Base-by-base conservation (phyloP, 306 rosid species). In the Corylus heterophylla region DNA sequence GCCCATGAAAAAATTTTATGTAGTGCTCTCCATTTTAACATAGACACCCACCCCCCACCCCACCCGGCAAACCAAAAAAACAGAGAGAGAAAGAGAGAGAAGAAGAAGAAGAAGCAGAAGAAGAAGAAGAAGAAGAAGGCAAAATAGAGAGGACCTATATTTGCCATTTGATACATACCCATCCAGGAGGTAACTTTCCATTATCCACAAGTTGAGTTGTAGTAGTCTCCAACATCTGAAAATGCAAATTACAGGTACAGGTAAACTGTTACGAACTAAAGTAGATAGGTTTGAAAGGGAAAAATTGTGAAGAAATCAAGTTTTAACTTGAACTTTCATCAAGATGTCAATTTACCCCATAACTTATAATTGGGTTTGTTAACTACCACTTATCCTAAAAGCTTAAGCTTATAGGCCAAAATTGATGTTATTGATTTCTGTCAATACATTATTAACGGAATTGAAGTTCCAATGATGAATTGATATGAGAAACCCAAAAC, bases 121-220 rank as follows among this genome's bases (percentile, higher is more conserved):
- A 13, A 8, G 35, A 25, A 22, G 25, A 29, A 29, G 31, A 31
- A 31, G 35, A 31, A 58, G 58, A 54, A 17, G 12, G 7, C 54
- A 50, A 42, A 42, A 42, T 42, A 49, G 52, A 58, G 68, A 29
- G 12, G 29, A 63, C 44, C 14, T 39, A 54, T 63, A 47, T 72
- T 78, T 44, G 55, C 50, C 49, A 80, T 78, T 59, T 69, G 74
- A 74, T 77, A 89, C 97, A 50, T 77, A 94, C 98, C 98, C 98
- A 94, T 88, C 92, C 95, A 29, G 82, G 74, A 85, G 87, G 91
- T 84, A 92, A 82, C 70, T 80, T 86, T 70, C 83, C 85, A 66
- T 82, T 78, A 76, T 82, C 90, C 59, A 29, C 70, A 47, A 13
- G 81, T 82, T 82, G 87, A 80, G 80, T 81, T 77, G 93, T 81